Evolutionary conservation across 306 rosid genomes (phyloP).

Genomic region (Elaeagnus macrophylla): DNA sequence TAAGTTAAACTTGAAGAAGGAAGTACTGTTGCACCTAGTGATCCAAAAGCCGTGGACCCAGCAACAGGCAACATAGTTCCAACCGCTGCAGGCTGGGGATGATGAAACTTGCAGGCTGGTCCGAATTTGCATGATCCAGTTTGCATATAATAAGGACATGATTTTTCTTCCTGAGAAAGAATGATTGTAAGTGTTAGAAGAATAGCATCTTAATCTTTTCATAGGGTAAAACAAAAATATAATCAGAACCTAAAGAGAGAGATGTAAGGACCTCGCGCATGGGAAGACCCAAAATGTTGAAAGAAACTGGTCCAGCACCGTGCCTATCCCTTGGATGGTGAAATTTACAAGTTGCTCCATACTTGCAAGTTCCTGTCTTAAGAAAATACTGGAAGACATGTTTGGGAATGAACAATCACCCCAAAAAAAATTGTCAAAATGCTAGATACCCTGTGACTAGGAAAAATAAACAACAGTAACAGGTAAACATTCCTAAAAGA

Average conservation of each 20-base stretch:
- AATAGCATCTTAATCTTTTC: background rate
- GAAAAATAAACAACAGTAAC: too few species aligned
- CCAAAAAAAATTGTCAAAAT: slow-evolving; percentile 2
- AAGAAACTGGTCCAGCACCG: slow-evolving; percentile 80
- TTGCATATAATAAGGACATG: slow-evolving; percentile 85
- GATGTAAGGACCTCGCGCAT: slow-evolving; percentile 64
- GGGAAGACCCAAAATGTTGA: slow-evolving; percentile 77
- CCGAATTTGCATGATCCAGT: slow-evolving; percentile 85
- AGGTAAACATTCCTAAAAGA: too few species aligned
- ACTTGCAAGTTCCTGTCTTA: slow-evolving; percentile 96
- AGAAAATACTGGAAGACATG: slow-evolving; percentile 68
- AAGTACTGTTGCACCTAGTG: slow-evolving; percentile 36
- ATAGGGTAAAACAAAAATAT: background rate
- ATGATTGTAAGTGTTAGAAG: background rate
- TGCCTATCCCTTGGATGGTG: slow-evolving; percentile 95
- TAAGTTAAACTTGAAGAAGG: slow-evolving; percentile 58
- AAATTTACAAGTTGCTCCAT: slow-evolving; percentile 89
- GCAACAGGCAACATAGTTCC: slow-evolving; percentile 39
- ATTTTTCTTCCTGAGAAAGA: slow-evolving; percentile 66
- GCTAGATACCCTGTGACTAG: too few species aligned
- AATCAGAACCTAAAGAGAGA: background rate
- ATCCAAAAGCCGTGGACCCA: slow-evolving; percentile 41
- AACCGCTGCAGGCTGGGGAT: slow-evolving; percentile 60
- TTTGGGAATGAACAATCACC: slow-evolving; percentile 15
- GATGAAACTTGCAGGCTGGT: slow-evolving; percentile 89